Evolutionary conservation across 2,329 filamentous ascomycete genomes (phyloP), one percentile per base, ranked within the genome.

Genomic region (Cordyceps pruinosa): DNA sequence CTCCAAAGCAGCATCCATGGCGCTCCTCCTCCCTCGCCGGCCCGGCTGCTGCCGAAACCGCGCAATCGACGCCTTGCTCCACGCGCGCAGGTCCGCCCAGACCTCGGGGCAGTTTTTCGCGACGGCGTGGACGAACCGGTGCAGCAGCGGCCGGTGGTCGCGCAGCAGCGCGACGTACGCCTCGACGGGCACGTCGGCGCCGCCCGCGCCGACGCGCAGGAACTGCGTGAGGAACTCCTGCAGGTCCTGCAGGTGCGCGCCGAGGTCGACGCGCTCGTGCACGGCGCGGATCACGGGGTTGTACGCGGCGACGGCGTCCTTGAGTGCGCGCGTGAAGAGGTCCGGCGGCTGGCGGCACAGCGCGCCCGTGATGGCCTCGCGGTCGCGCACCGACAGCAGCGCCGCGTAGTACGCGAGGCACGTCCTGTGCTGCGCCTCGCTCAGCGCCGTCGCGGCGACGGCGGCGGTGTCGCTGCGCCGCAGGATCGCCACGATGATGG

Each of bases 211-310:
- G 3, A 76, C 74, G 60, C 83, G 82, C 68, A 94, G 82, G 58
- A 92, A 80, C 61, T 91, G 88, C 6, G 81, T 80, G 23, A 92
- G 67, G 64, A 94, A 91, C 10, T 73, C 75, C 66, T 92, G 84
- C 2, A 82, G 74, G 35, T 89, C 84, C 37, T 79, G 78, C 7
- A 93, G 70, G 21, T 89, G 87, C 39, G 84, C 84, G 34, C 82
- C 83, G 6, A 93, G 76, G 64, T 92, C 86, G 25, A 91, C 80
- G 2, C 81, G 80, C 55, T 88, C 81, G 67, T 93, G 89, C 7
- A 92, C 75, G 3, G 78, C 74, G 23, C 88, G 79, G 57, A 94
- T 89, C 59, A 91, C 83, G 0, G 87, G 87, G 53, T 91, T 88
- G 62, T 88, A 89, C 2, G 86, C 85, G 0, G 78, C 75, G 6